phyloP scores from a whole-genome alignment of 2,329 filamentous ascomycete genomes.

The Epichloe bromicola region DNA sequence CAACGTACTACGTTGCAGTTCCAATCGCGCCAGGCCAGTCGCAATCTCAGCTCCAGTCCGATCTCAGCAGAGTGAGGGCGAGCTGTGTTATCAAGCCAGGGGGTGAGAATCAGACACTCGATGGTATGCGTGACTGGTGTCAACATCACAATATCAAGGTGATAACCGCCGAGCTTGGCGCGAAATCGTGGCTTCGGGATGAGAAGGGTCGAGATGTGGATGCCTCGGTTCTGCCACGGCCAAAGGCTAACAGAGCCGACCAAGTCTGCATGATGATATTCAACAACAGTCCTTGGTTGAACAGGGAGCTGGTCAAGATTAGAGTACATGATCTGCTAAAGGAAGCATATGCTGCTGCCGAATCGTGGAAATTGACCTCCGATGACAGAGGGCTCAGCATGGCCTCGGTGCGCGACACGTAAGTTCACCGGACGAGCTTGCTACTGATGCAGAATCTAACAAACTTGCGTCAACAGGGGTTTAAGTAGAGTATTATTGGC shows the following conservation, averaged over 20 bases:
- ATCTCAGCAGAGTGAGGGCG: conserved; percentile 3
- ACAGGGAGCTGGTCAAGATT: background rate
- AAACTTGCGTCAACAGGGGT: background rate
- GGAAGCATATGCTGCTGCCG: conserved; percentile 1
- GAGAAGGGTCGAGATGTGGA: background rate
- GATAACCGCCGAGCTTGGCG: background rate
- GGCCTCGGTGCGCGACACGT: conserved; percentile 4
- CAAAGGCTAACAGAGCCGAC: conserved; percentile 2
- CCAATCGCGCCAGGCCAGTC: conserved; percentile 8
- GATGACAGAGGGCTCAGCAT: conserved; percentile 4
- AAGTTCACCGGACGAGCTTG: background rate
- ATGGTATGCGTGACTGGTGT: background rate
- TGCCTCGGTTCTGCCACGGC: background rate
- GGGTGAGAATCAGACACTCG: background rate
- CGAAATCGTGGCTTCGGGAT: background rate
- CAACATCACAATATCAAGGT: background rate
- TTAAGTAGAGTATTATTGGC: background rate
- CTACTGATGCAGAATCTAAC: background rate
- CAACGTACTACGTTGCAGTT: conserved; percentile 9
- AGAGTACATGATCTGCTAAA: conserved; percentile 1
- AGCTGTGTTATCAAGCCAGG: conserved; percentile 1
- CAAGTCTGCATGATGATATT: conserved; percentile 1
- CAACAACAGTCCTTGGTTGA: conserved; percentile 3
- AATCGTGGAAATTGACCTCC: conserved; percentile 1
- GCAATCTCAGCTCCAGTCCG: conserved; percentile 9